Evolutionary conservation across 2,329 filamentous ascomycete species (phyloP).

Genomic region (Blumeria hordei): DNA sequence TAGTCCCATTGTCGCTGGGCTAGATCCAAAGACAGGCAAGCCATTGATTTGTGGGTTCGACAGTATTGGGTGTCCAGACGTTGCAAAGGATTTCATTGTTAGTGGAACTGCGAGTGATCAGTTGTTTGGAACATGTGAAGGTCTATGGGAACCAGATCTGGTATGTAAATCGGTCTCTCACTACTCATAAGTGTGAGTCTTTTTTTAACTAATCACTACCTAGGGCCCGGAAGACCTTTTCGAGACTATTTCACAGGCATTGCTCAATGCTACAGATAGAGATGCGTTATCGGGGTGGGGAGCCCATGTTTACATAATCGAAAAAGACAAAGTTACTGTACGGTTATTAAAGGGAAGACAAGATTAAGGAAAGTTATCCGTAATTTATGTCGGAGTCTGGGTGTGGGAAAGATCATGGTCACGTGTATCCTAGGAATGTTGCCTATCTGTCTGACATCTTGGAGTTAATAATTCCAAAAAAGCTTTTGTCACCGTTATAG

Average conservation of each 20-base stretch:
- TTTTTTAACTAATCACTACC: neutral
- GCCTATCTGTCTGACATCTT: constrained; percentile 5
- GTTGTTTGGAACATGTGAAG: constrained; percentile 96
- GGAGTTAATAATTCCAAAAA: constrained; percentile 1
- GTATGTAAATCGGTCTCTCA: constrained; percentile 29
- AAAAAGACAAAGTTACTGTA: constrained; percentile 99
- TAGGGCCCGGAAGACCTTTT: constrained; percentile 84
- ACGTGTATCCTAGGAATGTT: constrained; percentile 12
- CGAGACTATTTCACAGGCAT: constrained; percentile 89
- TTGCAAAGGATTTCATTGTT: constrained; percentile 98
- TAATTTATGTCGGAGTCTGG: neutral
- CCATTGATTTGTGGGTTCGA: constrained; percentile 99
- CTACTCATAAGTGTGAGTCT: neutral
- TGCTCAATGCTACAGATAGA: constrained; percentile 87
- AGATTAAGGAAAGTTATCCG: constrained; percentile 31
- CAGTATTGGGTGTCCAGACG: constrained; percentile 97
- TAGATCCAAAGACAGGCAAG: constrained; percentile 81
- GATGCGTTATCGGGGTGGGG: constrained; percentile 96
- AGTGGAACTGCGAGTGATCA: constrained; percentile 90
- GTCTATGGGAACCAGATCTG: constrained; percentile 91
- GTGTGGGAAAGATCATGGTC: constrained; percentile 1
- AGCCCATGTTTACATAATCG: constrained; percentile 96
- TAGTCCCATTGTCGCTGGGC: constrained; percentile 76
- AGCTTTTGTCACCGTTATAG: no score
- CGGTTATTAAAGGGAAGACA: constrained; percentile 93